A percentile compares a stretch with the other conserved stretches of the same genome.
phyloP scores from a whole-genome alignment of 148 eudicot species.

The Arbutus unedo region DNA sequence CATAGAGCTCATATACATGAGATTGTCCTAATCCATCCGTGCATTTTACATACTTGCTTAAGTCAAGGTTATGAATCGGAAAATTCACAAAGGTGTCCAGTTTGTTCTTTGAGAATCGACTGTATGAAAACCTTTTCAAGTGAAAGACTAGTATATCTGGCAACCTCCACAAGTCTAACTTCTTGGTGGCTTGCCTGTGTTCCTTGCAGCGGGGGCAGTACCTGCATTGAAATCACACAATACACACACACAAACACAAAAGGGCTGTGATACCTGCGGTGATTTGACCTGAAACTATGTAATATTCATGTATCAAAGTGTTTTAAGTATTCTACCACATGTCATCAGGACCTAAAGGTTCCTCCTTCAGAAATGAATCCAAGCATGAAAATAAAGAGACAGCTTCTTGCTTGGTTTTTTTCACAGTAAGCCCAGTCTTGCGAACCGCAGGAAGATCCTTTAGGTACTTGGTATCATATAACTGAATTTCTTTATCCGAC shows the following conservation, averaged over 20 bases:
- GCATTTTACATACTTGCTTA: constrained; percentile 71
- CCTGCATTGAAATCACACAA: constrained; percentile 48
- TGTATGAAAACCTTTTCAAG: constrained; percentile 89
- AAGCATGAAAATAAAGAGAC: constrained; percentile 87
- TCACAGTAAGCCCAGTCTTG: constrained; percentile 62
- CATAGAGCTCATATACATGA: constrained; percentile 74
- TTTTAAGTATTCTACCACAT: constrained; percentile 67
- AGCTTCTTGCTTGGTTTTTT: constrained; percentile 92
- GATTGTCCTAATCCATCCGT: constrained; percentile 42
- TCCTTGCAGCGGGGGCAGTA: constrained; percentile 95
- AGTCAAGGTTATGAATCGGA: constrained; percentile 73
- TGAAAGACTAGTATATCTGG: constrained; percentile 94
- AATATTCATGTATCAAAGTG: background rate
- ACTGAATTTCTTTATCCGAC: constrained; percentile 53
- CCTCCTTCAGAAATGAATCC: constrained; percentile 94
- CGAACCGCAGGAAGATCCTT: constrained; percentile 85
- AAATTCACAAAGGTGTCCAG: constrained; percentile 86
- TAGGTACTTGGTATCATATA: constrained; percentile 67
- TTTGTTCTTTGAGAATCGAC: constrained; percentile 91
- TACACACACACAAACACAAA: constrained; percentile 10
- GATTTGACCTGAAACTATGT: background rate
- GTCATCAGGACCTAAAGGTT: constrained; percentile 97
- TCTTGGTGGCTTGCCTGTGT: constrained; percentile 93
- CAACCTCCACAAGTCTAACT: constrained; percentile 93
- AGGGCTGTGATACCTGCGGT: background rate